These are phyloP conservation scores for Endocalyx cinctus DNA, from an alignment of 2,329 filamentous ascomycete species.

Conservation along the genomic window DNA sequence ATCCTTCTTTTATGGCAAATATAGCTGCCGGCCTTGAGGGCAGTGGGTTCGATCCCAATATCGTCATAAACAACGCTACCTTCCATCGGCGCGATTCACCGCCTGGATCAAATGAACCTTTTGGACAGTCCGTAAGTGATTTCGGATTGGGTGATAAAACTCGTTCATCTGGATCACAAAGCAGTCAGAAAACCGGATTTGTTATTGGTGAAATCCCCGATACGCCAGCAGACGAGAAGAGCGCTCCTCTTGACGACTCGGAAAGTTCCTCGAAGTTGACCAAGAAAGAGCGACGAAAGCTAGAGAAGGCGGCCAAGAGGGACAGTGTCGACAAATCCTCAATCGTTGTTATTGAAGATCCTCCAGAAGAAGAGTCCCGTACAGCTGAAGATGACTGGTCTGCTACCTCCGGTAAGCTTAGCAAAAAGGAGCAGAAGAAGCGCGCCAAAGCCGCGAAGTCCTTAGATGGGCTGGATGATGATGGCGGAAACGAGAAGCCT, in stretches of 20 bases:
- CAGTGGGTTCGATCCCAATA: constrained; percentile 66
- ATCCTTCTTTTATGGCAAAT: constrained; percentile 65
- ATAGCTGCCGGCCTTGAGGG: constrained; percentile 64
- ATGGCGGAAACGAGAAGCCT: constrained; percentile 6
- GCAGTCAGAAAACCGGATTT: constrained; percentile 35
- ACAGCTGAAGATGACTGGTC: constrained; percentile 27
- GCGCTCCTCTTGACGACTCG: constrained; percentile 16
- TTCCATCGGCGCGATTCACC: constrained; percentile 62
- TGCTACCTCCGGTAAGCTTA: constrained; percentile 18
- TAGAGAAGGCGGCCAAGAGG: constrained; percentile 32
- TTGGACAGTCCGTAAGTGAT: constrained; percentile 43
- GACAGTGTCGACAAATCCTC: constrained; percentile 19
- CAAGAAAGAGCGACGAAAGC: constrained; percentile 32
- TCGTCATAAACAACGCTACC: constrained; percentile 61
- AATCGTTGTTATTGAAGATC: constrained; percentile 13
- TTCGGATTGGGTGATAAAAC: constrained; percentile 31
- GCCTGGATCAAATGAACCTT: constrained; percentile 54
- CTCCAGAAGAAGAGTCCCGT: constrained; percentile 10
- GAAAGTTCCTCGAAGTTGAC: constrained; percentile 20
- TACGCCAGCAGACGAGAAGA: constrained; percentile 33
- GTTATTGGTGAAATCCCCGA: constrained; percentile 43
- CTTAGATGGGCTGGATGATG: constrained; percentile 19
- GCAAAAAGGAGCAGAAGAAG: constrained; percentile 38
- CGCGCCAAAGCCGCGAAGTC: constrained; percentile 35
- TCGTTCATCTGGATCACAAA: constrained; percentile 2